Base-by-base conservation (phyloP, 2,329 filamentous ascomycete species). In the Pseudocercospora musae region DNA sequence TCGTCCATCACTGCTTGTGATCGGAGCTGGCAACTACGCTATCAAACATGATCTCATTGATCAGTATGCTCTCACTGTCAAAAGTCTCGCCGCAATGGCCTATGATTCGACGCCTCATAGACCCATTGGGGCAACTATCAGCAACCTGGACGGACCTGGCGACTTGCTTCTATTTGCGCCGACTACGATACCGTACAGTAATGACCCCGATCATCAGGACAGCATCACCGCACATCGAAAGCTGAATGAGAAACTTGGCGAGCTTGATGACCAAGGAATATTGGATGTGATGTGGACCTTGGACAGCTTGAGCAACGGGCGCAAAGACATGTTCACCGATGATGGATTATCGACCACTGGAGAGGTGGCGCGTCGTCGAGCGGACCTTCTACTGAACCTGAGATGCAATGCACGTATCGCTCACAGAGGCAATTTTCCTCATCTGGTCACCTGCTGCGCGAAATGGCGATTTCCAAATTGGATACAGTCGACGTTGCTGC, bases 11-110 rank as follows among this genome's bases (percentile, higher is more conserved):
- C 67, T 85, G 52, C 72, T 87, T 21, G 68, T 87, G 2, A 69
- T 86, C 31, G 85, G 85, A 1, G 79, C 81, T 40, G 85, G 85
- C 1, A 73, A 86, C 21, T 86, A 81, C 81, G 79, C 84, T 69
- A 82, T 83, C 29, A 77, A 80, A n/a, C 75, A 78, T 20, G 76
- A 76, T 46, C 81, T 78, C 62, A 72, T 82, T 20, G 71, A 76
- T 27, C 65, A 74, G 1, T 86, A 84, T 71, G 78, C 78, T 59
- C 71, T 76, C 33, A 75, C 79, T 13, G 76, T 86, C 46, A 78
- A 82, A 46, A 69, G 72, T 58, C 75, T 86, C 23, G 73, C 77
- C n/a, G 75, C 29, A 4, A 57, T 60, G 50, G 62, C 48, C 59
- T 58, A 29, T 21, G 62, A 66, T 21, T 57, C 58, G 8, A 63